Evolutionary conservation across 805 yeast genomes (phyloP).

Genomic region (Candida verbasci): DNA sequence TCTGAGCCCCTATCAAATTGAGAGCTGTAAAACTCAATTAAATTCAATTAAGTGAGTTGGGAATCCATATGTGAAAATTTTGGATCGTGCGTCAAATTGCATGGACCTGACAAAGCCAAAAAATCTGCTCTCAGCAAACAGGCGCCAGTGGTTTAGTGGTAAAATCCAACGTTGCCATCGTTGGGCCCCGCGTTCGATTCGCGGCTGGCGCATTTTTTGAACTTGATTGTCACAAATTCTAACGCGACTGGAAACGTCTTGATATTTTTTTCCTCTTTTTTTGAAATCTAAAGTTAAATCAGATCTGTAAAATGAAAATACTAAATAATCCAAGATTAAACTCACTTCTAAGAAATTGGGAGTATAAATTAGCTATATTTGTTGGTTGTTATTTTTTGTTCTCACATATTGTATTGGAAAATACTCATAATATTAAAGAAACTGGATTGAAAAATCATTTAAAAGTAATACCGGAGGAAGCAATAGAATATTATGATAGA

Average conservation of each 20-base stretch:
- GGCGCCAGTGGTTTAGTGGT: constrained; percentile 24
- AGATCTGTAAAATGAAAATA: neutral
- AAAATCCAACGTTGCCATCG: constrained; percentile 30
- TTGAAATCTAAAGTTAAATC: neutral
- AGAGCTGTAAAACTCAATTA: too few species aligned
- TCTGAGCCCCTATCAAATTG: too few species aligned
- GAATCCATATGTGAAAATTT: too few species aligned
- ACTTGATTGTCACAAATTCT: neutral
- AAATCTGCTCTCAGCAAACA: too few species aligned
- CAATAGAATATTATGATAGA: constrained; percentile 13
- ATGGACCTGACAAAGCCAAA: too few species aligned
- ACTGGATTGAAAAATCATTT: constrained; percentile 14
- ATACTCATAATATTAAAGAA: constrained; percentile 10
- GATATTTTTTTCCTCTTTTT: neutral
- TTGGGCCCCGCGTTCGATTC: constrained; percentile 33
- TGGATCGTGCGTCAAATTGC: too few species aligned
- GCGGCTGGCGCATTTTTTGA: constrained; percentile 22
- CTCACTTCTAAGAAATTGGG: constrained; percentile 19
- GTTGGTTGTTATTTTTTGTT: constrained; percentile 17
- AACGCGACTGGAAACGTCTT: too few species aligned
- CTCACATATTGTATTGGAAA: constrained; percentile 15
- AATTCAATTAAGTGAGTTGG: too few species aligned
- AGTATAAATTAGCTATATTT: constrained; percentile 17
- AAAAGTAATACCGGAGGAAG: constrained; percentile 20
- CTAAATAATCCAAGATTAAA: neutral